phyloP scores from a whole-genome alignment of 371 early-diverging fungal genomes.

The Rhizopus arrhizus region DNA sequence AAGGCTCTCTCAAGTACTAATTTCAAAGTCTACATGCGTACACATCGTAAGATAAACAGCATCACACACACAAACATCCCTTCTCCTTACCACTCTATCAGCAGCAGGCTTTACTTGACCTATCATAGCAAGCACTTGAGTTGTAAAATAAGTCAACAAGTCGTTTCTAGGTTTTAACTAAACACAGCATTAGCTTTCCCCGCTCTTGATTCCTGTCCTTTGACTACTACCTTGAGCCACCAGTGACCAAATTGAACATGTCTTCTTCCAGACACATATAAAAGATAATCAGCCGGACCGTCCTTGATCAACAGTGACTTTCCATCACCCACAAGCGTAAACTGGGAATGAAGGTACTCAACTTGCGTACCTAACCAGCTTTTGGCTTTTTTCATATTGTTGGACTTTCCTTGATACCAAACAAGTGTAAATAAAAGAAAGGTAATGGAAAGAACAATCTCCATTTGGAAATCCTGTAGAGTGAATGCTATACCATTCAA shows the following conservation, averaged over 20 bases:
- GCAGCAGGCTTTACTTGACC: slow-evolving; percentile 28
- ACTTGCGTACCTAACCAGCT: slow-evolving; percentile 41
- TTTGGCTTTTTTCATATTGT: slow-evolving; percentile 39
- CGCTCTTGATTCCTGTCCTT: background rate
- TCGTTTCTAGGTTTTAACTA: slow-evolving; percentile 54
- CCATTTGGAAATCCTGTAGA: slow-evolving; percentile 36
- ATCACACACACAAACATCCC: too few relatives aligned
- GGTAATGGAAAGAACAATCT: slow-evolving; percentile 24
- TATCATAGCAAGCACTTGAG: slow-evolving; percentile 23
- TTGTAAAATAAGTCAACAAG: slow-evolving; percentile 32
- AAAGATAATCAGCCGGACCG: slow-evolving; percentile 70
- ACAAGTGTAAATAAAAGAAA: slow-evolving; percentile 29
- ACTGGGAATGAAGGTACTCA: slow-evolving; percentile 53
- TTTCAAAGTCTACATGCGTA: slow-evolving; percentile 15
- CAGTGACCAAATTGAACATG: slow-evolving; percentile 73
- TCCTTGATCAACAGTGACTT: slow-evolving; percentile 61
- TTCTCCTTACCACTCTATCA: slow-evolving; percentile 40
- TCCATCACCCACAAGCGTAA: slow-evolving; percentile 69
- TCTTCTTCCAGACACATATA: slow-evolving; percentile 74
- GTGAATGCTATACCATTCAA: slow-evolving; percentile 25
- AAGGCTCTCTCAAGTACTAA: slow-evolving; percentile 51
- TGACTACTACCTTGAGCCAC: slow-evolving; percentile 53
- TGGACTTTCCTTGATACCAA: slow-evolving; percentile 38
- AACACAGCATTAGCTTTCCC: background rate
- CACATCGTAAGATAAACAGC: background rate